Evolutionary conservation across 2,329 filamentous ascomycete genomes (phyloP).

Genomic region (Fusarium scirpi): DNA sequence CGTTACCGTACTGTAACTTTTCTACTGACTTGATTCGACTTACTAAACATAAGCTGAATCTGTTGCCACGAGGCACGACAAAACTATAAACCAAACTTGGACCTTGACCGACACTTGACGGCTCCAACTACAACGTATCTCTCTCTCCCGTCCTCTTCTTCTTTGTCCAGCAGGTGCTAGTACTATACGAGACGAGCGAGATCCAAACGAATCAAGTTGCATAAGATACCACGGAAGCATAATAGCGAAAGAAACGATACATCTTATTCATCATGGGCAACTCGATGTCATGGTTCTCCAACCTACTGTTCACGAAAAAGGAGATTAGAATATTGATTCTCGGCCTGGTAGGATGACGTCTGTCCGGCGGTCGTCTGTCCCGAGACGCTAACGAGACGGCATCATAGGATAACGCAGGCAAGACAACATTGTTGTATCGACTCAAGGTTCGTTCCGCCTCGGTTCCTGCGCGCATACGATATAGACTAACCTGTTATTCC

Average conservation of each 20-base stretch:
- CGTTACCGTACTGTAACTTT: slow-evolving; percentile 10
- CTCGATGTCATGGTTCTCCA: slow-evolving; percentile 76
- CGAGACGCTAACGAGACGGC: slow-evolving; percentile 36
- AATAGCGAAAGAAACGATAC: slow-evolving; percentile 20
- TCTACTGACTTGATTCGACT: slow-evolving; percentile 21
- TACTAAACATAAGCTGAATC: slow-evolving; percentile 36
- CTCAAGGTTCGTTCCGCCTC: slow-evolving; percentile 75
- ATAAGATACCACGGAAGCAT: slow-evolving; percentile 21
- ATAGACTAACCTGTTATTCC: slow-evolving; percentile 34
- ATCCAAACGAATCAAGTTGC: slow-evolving; percentile 6
- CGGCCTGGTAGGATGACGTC: slow-evolving; percentile 75
- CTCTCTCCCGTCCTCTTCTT: not conserved
- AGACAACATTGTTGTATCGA: slow-evolving; percentile 96
- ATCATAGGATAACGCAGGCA: slow-evolving; percentile 92
- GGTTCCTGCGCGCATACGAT: not conserved
- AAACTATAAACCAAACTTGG: slow-evolving; percentile 23
- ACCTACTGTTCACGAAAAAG: slow-evolving; percentile 90
- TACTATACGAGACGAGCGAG: slow-evolving; percentile 20
- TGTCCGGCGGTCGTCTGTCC: slow-evolving; percentile 16
- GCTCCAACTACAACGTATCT: not conserved
- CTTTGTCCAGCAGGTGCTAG: slow-evolving; percentile 8
- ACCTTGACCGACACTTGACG: slow-evolving; percentile 9
- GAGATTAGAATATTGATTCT: slow-evolving; percentile 97
- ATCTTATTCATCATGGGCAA: slow-evolving; percentile 67
- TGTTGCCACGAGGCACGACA: slow-evolving; percentile 43